Evolutionary conservation across 495 filamentous ascomycete genomes (phyloP), one percentile per base, ranked within the genome.

Genomic region (Glonium stellatum): DNA sequence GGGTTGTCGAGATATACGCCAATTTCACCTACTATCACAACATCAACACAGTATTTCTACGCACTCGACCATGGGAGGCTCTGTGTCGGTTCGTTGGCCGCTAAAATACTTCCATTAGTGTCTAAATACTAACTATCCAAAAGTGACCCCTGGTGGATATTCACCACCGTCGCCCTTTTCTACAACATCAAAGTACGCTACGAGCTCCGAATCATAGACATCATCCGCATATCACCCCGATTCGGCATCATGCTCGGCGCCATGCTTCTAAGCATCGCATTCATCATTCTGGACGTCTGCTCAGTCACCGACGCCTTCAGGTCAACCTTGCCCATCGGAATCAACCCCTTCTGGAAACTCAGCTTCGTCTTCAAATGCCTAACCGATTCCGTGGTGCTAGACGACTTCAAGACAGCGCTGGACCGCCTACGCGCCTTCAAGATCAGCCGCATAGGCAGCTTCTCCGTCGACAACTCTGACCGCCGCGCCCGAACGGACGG

Each of bases 61-160:
- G 71, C 21, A 82, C 79, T 0, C 58, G 81, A 22, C 79, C 79
- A 4, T 72, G 70, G 27, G 81, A 84, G 63, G 77, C 79, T n/a
- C 58, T 84, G 0, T 81, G 78, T 39, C 64, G 73, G 68, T 67
- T 58, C 52, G 67, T 35, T 36, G 1, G 9, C 27, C 27, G 8
- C 1, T 12, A n/a, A 51, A 12, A 21, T 51, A 13, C 5, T 23
- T 21, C 31, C 5, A 15, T 22, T 15, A 5, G 52, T 15, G 9
- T 19, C 23, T 34, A 15, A 55, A 22, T 37, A n/a, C 23, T 55
- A 9, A 55, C 18, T 2, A 2, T 5, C 42, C 19, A 44, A 54
- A 79, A 79, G 4, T n/a, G 82, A 84, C 58, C 82, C 82, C 0
- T 84, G 81, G 82, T 84, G 82, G 82, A 70, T 84, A 18, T 79